phyloP scores from a whole-genome alignment of 306 rosid species.

The Rubus parviflorus region DNA sequence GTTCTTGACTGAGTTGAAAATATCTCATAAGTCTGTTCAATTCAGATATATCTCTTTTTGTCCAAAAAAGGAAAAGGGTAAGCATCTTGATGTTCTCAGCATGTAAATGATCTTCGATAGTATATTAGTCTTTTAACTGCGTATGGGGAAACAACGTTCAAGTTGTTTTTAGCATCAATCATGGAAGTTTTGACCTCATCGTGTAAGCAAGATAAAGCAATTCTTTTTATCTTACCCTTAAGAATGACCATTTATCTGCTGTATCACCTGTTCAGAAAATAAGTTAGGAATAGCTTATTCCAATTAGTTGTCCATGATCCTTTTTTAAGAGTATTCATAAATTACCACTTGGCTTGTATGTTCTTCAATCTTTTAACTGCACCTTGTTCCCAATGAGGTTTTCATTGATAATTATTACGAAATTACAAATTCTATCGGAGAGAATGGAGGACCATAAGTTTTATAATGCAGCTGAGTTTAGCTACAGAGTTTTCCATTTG shows the following conservation, averaged over 20 bases:
- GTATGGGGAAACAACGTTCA: neutral
- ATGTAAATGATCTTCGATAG: neutral
- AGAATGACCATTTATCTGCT: neutral
- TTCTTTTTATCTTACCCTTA: neutral
- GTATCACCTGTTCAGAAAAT: neutral
- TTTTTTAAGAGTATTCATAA: neutral
- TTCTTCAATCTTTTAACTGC: neutral
- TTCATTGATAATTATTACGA: neutral
- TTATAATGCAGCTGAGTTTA: neutral
- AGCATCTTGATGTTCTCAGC: neutral
- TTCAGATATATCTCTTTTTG: neutral
- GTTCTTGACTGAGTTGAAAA: neutral
- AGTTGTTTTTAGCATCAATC: neutral
- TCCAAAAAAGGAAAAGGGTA: neutral
- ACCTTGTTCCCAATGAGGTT: neutral
- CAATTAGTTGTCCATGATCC: neutral
- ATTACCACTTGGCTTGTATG: neutral
- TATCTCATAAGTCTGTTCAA: neutral
- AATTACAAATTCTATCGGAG: neutral
- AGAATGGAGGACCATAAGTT: neutral
- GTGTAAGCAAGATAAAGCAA: neutral
- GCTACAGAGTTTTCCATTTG: neutral
- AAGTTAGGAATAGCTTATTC: neutral
- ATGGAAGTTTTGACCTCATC: neutral
- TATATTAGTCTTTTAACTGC: neutral